Percentiles rank a stretch among this genome's conserved stretches.
Evolutionary conservation across 306 rosid species (phyloP).

Genomic region (Acacia confusa): DNA sequence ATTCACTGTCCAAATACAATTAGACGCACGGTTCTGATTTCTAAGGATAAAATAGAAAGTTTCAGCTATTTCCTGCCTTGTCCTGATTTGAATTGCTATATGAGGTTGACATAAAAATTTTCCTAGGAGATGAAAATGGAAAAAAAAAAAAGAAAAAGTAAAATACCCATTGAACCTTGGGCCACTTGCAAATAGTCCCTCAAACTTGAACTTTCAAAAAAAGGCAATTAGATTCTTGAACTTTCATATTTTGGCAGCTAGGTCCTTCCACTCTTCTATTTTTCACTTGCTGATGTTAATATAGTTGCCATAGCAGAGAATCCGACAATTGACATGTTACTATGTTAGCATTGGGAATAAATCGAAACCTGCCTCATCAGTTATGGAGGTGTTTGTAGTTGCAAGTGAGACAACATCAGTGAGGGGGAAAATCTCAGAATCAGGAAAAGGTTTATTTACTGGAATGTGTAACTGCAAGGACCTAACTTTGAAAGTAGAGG

Average conservation of each 20-base stretch:
- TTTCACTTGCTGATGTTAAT: not conserved
- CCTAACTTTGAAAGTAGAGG: not conserved
- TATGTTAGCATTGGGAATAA: not conserved
- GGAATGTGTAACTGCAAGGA: not conserved
- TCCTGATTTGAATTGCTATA: constrained; percentile 11
- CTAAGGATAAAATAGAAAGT: constrained; percentile 11
- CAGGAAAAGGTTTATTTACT: not conserved
- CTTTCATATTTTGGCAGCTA: not conserved
- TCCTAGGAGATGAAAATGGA: not conserved
- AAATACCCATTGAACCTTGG: not conserved
- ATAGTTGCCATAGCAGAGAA: not conserved
- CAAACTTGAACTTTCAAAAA: not conserved
- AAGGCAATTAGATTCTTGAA: not conserved
- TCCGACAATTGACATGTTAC: not conserved
- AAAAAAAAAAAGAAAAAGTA: not conserved
- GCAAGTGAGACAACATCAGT: not conserved
- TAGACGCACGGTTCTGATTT: not conserved
- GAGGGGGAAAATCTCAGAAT: not conserved
- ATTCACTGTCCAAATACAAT: not conserved
- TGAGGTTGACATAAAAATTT: not conserved
- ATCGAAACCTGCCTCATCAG: not conserved
- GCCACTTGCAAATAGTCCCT: not conserved
- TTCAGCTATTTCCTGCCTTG: constrained; percentile 20
- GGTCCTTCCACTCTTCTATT: not conserved
- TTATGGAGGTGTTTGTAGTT: not conserved